Evolutionary conservation across 1,284 basidiomycete genomes (phyloP).

Genomic region (Ceratobasidium sp.): DNA sequence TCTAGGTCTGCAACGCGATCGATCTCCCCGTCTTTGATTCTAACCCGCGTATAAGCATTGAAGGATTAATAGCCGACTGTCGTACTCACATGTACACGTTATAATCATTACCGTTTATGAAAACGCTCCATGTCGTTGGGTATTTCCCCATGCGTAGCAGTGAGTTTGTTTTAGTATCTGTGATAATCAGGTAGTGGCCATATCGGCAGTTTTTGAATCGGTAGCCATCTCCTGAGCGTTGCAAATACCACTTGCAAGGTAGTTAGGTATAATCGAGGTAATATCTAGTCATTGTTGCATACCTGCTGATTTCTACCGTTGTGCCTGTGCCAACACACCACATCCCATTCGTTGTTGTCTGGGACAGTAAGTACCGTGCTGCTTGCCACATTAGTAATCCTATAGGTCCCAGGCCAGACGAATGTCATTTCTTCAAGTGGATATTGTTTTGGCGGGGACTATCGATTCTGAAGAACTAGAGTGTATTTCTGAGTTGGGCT

Average conservation of each 20-base stretch:
- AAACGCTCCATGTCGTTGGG: slow-evolving; percentile 6
- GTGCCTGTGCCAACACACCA: slow-evolving; percentile 16
- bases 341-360: slow-evolving; percentile 9
- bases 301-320: slow-evolving; percentile 26
- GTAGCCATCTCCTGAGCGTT: slow-evolving; percentile 22
- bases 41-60: not conserved
- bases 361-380: slow-evolving; percentile 8
- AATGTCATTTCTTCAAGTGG: not conserved
- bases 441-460: too few species aligned
- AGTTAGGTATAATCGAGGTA: not conserved
- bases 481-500: too few species aligned
- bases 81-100: not conserved
- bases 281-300: not conserved
- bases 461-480: too few species aligned
- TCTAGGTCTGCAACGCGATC: slow-evolving; percentile 22
- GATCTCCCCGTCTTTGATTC: slow-evolving; percentile 15
- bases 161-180: not conserved
- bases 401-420: not conserved
- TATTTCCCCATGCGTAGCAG: not conserved
- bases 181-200: slow-evolving; percentile 2
- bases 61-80: too few species aligned
- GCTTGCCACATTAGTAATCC: not conserved
- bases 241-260: slow-evolving; percentile 7
- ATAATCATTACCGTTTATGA: not conserved
- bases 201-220: slow-evolving; percentile 13